Evolutionary conservation across 2,329 filamentous ascomycete species (phyloP).

Genomic region (Knoxdaviesia capensis): DNA sequence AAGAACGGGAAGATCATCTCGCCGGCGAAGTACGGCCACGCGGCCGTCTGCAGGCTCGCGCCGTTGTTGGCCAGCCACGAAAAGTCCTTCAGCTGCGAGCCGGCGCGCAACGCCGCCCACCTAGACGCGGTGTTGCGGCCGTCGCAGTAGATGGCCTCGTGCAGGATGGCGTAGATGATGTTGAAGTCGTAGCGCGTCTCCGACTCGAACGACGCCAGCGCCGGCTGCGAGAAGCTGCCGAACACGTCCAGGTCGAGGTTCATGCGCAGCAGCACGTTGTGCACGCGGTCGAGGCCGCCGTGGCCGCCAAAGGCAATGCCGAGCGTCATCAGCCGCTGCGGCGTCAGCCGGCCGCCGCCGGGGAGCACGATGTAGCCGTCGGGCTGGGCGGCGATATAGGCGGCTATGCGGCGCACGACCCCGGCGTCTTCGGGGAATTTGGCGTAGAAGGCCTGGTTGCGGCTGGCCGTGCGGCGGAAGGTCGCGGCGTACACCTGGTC

Average conservation of each 20-base stretch:
- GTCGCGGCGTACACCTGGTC: constrained; percentile 59
- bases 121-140: constrained; percentile 38
- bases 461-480: constrained; percentile 46
- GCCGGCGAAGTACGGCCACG: constrained; percentile 55
- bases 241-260: constrained; percentile 56
- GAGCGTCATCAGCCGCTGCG: constrained; percentile 54
- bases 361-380: constrained; percentile 40
- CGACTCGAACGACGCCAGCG: constrained; percentile 47
- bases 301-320: constrained; percentile 65
- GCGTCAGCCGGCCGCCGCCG: constrained; percentile 51
- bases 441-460: constrained; percentile 61
- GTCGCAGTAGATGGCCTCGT: constrained; percentile 76
- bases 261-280: constrained; percentile 51
- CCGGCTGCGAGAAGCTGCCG: constrained; percentile 53
- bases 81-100: constrained; percentile 25
- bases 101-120: constrained; percentile 55
- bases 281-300: constrained; percentile 56
- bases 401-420: constrained; percentile 44
- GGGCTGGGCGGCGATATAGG: constrained; percentile 37
- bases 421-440: constrained; percentile 71
- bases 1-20: constrained; percentile 85
- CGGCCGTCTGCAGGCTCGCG: constrained; percentile 9
- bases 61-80: constrained; percentile 25
- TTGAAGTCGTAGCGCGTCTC: constrained; percentile 51
- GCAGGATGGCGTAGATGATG: constrained; percentile 69